Evolutionary conservation across 495 filamentous ascomycete species (phyloP).

Genomic region (Rhizodiscina lignyota): DNA sequence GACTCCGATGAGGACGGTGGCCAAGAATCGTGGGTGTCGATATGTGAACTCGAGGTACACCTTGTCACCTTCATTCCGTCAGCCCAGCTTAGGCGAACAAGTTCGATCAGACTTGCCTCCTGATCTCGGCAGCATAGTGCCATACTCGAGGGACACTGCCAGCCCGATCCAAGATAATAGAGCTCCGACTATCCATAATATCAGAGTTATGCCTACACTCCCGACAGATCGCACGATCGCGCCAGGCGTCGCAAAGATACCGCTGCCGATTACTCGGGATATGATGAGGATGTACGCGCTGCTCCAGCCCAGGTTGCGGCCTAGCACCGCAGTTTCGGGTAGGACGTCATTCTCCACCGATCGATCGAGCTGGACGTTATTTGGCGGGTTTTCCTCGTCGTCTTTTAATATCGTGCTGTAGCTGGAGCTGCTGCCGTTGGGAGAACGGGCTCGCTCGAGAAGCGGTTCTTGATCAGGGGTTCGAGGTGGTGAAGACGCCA

Average conservation of each 20-base stretch:
- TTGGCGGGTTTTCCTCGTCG: neutral
- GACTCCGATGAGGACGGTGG: slow-evolving; percentile 48
- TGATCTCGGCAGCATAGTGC: slow-evolving; percentile 53
- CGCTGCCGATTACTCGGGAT: slow-evolving; percentile 57
- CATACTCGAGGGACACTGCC: slow-evolving; percentile 47
- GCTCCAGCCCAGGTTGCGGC: slow-evolving; percentile 48
- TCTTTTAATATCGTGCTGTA: neutral
- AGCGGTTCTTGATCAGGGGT: neutral
- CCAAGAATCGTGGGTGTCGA: slow-evolving; percentile 48
- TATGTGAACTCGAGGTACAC: slow-evolving; percentile 69
- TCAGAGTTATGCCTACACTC: slow-evolving; percentile 46
- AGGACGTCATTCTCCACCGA: slow-evolving; percentile 39
- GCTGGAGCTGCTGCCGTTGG: neutral
- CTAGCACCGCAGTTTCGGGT: slow-evolving; percentile 43
- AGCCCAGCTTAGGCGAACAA: neutral
- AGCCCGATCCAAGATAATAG: slow-evolving; percentile 42
- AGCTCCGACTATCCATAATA: slow-evolving; percentile 48
- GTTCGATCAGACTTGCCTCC: slow-evolving; percentile 27
- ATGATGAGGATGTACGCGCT: slow-evolving; percentile 62
- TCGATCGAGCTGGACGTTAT: slow-evolving; percentile 3
- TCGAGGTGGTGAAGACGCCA: neutral
- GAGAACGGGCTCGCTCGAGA: neutral
- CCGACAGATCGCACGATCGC: slow-evolving; percentile 49
- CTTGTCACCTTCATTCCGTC: slow-evolving; percentile 27
- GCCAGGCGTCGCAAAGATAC: slow-evolving; percentile 61